A percentile compares a stretch with the other conserved stretches of the same genome.
Evolutionary conservation across 306 rosid genomes (phyloP).

Genomic region (Lathyrus sativus): DNA sequence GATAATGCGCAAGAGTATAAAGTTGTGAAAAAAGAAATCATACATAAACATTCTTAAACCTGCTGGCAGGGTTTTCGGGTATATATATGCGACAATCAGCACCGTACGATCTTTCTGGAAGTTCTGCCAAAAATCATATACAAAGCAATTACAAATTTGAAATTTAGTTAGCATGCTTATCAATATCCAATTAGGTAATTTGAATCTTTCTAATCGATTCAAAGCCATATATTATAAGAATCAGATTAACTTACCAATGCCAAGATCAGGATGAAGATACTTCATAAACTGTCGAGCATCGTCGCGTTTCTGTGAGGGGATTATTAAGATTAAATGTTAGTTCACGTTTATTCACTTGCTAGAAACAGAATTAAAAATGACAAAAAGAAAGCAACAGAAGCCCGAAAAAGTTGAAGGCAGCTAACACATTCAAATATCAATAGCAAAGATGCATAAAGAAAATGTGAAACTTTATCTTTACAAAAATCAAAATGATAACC

Average conservation of each 20-base stretch:
- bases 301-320: constrained; percentile 71
- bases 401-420: constrained; percentile 11
- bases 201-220: constrained; percentile 13
- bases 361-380: constrained; percentile 20
- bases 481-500: constrained; percentile 16
- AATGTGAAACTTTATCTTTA: background rate
- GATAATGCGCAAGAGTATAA: constrained; percentile 30
- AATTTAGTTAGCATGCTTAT: background rate
- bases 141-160: constrained; percentile 33
- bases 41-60: constrained; percentile 99
- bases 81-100: constrained; percentile 93
- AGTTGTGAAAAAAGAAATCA: constrained; percentile 68
- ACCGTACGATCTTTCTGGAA: constrained; percentile 97
- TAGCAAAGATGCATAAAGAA: constrained; percentile 17
- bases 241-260: constrained; percentile 68
- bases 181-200: constrained; percentile 13
- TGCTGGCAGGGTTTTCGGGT: constrained; percentile 86
- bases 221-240: constrained; percentile 35
- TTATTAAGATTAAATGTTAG: constrained; percentile 34
- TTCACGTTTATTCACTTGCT: constrained; percentile 23
- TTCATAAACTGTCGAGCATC: constrained; percentile 98
- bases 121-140: constrained; percentile 59
- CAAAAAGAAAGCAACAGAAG: constrained; percentile 8
- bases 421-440: constrained; percentile 21
- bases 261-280: constrained; percentile 98